These are phyloP conservation scores for Phytophthora pluvialis DNA, from an alignment of 352 stramenopile genomes.

Conservation along the genomic window DNA sequence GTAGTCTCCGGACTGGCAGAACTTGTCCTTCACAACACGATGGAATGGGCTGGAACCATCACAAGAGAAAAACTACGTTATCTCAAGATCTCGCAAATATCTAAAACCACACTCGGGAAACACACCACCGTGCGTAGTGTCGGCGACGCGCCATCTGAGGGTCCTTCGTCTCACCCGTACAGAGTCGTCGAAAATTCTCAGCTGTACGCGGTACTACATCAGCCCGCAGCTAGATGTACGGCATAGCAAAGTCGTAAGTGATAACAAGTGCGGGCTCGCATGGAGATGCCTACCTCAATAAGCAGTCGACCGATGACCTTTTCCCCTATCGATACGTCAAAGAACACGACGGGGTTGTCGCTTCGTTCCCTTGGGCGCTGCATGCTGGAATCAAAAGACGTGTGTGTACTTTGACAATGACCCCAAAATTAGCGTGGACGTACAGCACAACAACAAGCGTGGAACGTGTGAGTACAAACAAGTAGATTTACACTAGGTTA, in stretches of 20 bases:
- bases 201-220: conserved; percentile 95
- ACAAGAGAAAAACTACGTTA: neutral
- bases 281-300: conserved; percentile 76
- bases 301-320: conserved; percentile 86
- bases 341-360: conserved; percentile 93
- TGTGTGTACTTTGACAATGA: neutral
- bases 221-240: conserved; percentile 71
- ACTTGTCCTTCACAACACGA: conserved; percentile 91
- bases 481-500: conserved; percentile 16
- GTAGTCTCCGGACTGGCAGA: conserved; percentile 93
- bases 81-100: neutral
- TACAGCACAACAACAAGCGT: neutral
- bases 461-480: neutral
- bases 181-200: conserved; percentile 97
- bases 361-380: conserved; percentile 13
- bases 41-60: conserved; percentile 77
- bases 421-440: conserved; percentile 19
- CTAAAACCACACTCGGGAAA: neutral
- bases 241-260: neutral
- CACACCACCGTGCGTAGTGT: conserved; percentile 58
- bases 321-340: conserved; percentile 95
- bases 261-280: neutral
- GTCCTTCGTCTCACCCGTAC: conserved; percentile 91
- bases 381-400: neutral
- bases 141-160: conserved; percentile 59